Conservation (phyloP, 345 rosid species). For the Citrus unshiu region DNA sequence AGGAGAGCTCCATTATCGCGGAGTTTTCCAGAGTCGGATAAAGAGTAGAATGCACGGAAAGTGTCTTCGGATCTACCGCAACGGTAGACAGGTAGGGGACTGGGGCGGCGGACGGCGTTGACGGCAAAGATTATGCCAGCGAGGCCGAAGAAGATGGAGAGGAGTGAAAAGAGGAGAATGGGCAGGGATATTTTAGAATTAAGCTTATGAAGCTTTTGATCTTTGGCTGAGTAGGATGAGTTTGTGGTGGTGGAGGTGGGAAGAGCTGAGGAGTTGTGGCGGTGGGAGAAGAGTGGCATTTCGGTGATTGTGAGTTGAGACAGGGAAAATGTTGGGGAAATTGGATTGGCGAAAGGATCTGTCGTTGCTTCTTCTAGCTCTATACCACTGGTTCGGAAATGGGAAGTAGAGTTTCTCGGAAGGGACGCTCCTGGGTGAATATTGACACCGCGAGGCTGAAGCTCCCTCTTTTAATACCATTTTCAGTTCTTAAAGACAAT, state of each 20-base stretch:
- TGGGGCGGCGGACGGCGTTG: slow-evolving; percentile 33
- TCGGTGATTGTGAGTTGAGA: neutral
- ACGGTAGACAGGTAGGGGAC: slow-evolving; percentile 42
- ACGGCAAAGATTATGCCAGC: slow-evolving; percentile 57
- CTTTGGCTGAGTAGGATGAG: slow-evolving; percentile 41
- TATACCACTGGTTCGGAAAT: neutral
- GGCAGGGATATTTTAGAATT: slow-evolving; percentile 26
- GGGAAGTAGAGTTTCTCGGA: neutral
- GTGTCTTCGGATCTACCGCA: slow-evolving; percentile 64
- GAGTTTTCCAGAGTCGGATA: slow-evolving; percentile 29
- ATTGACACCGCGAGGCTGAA: no score
- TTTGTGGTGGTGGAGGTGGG: slow-evolving; percentile 25
- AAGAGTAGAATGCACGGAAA: slow-evolving; percentile 37
- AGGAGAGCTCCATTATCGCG: slow-evolving; percentile 24
- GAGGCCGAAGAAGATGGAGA: slow-evolving; percentile 57
- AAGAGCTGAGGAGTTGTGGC: slow-evolving; percentile 29
- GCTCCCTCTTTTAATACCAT: no score
- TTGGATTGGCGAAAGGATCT: neutral
- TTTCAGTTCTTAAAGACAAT: no score
- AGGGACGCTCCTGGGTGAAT: neutral
- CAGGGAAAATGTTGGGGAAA: neutral
- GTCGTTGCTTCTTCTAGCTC: neutral
- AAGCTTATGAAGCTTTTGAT: slow-evolving; percentile 41
- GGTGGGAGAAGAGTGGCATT: slow-evolving; percentile 54
- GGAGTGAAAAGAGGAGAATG: slow-evolving; percentile 45